phyloP scores from a whole-genome alignment of 495 filamentous ascomycete genomes.

The Trichocladium antarcticum region DNA sequence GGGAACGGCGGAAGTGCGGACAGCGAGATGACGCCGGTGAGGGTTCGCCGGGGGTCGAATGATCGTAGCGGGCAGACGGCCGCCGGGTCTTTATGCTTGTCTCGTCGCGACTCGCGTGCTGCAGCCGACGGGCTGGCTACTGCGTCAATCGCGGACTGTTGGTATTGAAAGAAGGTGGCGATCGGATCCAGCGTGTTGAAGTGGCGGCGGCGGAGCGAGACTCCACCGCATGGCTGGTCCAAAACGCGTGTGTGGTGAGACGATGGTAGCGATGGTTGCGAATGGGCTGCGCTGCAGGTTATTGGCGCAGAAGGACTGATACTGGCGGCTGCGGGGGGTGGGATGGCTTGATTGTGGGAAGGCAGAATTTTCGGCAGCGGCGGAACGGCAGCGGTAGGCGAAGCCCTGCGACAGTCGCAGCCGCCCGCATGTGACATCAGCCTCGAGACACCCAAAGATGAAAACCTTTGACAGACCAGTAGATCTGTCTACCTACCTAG shows the following conservation, averaged over 20 bases:
- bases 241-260: slow-evolving; percentile 1
- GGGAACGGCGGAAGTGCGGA: slow-evolving; percentile 38
- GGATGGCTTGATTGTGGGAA: not conserved
- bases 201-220: slow-evolving; percentile 25
- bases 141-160: slow-evolving; percentile 11
- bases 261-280: slow-evolving; percentile 1
- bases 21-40: slow-evolving; percentile 41
- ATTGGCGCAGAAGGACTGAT: not conserved
- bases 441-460: too few species aligned
- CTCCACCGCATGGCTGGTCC: slow-evolving; percentile 31
- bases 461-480: too few species aligned
- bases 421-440: not conserved
- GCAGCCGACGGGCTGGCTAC: slow-evolving; percentile 3
- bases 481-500: too few species aligned
- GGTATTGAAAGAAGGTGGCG: slow-evolving; percentile 18
- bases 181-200: slow-evolving; percentile 37
- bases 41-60: slow-evolving; percentile 35
- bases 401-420: not conserved
- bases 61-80: slow-evolving; percentile 36
- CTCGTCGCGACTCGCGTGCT: slow-evolving; percentile 37
- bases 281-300: not conserved
- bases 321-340: not conserved
- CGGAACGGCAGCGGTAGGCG: slow-evolving; percentile 5
- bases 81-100: slow-evolving; percentile 35
- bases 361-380: slow-evolving; percentile 21